Evolutionary conservation across 2,329 filamentous ascomycete species (phyloP), one percentile per base, ranked within the genome.

Genomic region (Scytalidium sp.): DNA sequence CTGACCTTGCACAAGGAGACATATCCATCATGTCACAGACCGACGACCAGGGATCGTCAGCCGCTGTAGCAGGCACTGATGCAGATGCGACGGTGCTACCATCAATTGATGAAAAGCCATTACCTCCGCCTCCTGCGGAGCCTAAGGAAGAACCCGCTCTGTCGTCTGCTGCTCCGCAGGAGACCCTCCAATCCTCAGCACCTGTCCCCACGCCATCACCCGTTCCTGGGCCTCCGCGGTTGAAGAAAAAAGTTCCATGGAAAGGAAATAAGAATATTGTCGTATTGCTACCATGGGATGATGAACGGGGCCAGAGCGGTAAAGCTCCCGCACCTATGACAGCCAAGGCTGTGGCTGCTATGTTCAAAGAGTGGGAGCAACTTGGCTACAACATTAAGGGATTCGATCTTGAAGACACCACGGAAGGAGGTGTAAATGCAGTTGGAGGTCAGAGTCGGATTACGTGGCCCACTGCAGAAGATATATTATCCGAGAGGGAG

Each of bases 191-290:
- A 19, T 53, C 55, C 21, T 46, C 50, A 23, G 45, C 53, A 27
- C 57, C 61, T 5, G 39, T 41, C 21, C 42, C 53, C 10, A 36
- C 51, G 2, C 39, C 50, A 8, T 56, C 57, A 4, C 61, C 63
- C 46, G 70, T 69, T 5, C 65, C 69, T 2, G 65, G 70, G 43
- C 79, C 79, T 5, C 80, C 81, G n/a, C 72, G 81, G 11, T 55
- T 80, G 7, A 88, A 80, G 70, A 91, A 88, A 65, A 89, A 85
- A 69, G 75, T 92, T 2, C 76, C 79, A 42, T 91, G 87, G 86
- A 86, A 79, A 61, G 85, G 85, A 50, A 36, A 36, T n/a, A 91
- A 90, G 70, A 84, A 81, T 51, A 89, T 90, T 47, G 68, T 88
- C 59, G 83, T 92, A 41, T 72, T 84, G 21, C 70, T 92, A 19